These are phyloP conservation scores for Coccomyxa sp. DNA, from an alignment of 139 green algal genomes.

Conservation along the genomic window DNA sequence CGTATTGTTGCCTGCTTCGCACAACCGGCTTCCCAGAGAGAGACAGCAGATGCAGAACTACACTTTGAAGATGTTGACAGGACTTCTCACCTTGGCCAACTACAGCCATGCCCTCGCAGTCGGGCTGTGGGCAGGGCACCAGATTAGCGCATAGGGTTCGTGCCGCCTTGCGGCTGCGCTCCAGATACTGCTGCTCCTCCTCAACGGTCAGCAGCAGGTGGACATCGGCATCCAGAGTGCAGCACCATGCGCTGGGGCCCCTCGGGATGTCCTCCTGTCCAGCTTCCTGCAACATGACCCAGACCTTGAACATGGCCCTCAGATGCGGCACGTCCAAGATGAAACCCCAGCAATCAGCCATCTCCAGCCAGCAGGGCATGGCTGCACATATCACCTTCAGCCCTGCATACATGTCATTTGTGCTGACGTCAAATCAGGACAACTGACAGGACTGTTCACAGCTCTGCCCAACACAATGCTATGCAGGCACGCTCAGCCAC, in stretches of 20 bases:
- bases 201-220: neutral
- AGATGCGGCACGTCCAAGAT: neutral
- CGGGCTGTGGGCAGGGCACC: neutral
- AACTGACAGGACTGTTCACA: no score
- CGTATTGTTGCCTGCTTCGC: no score
- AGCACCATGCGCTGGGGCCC: neutral
- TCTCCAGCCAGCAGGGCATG: neutral
- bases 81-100: neutral
- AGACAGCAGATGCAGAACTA: neutral
- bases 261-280: no score
- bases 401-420: neutral
- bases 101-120: neutral
- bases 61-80: neutral
- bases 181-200: conserved; percentile 4
- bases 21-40: no score
- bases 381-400: neutral
- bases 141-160: neutral
- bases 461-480: neutral
- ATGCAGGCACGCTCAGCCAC: no score
- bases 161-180: neutral
- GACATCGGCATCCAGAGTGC: neutral
- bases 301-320: no score
- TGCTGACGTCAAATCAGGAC: no score
- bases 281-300: no score
- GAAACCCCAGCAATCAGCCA: neutral